A percentile compares a stretch with the other conserved stretches of the same genome.
Conservation (phyloP, 768 basidiomycete genomes). For the Daedaleopsis nitida region DNA sequence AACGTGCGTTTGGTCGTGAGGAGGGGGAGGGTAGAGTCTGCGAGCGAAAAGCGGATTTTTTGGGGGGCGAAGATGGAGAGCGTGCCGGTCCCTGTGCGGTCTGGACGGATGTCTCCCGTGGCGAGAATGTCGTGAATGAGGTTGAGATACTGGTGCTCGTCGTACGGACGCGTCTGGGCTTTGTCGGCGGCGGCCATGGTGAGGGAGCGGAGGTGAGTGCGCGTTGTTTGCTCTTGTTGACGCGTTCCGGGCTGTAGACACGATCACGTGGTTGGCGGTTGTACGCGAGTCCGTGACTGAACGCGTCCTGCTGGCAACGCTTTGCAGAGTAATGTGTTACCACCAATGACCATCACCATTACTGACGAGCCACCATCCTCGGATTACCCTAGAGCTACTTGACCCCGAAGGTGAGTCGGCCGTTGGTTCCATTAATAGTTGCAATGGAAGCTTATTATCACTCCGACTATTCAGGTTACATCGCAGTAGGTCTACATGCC, state of each 20-base stretch:
- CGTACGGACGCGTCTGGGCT: constrained; percentile 44
- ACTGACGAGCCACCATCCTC: too few relatives aligned
- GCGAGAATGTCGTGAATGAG: constrained; percentile 78
- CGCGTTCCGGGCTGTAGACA: neutral
- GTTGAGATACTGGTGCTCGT: constrained; percentile 88
- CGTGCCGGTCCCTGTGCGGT: constrained; percentile 95
- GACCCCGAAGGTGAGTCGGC: too few relatives aligned
- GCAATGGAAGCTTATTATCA: too few relatives aligned
- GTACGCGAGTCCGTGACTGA: too few relatives aligned
- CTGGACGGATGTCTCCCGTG: constrained; percentile 76
- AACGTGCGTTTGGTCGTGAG: constrained; percentile 97
- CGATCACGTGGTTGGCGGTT: neutral
- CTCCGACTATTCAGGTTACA: too few relatives aligned
- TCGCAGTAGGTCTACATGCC: too few relatives aligned
- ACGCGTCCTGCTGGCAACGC: too few relatives aligned
- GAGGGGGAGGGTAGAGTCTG: constrained; percentile 74
- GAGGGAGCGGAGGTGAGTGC: neutral
- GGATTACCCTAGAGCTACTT: too few relatives aligned
- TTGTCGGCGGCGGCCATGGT: neutral
- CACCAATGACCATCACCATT: too few relatives aligned
- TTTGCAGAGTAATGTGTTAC: too few relatives aligned
- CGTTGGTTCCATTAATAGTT: too few relatives aligned
- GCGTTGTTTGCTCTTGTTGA: constrained; percentile 13
- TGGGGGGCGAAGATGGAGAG: constrained; percentile 91
- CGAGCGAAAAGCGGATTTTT: constrained; percentile 85